Evolutionary conservation across 1,284 basidiomycete genomes (phyloP).

Genomic region (Malassezia obtusa): DNA sequence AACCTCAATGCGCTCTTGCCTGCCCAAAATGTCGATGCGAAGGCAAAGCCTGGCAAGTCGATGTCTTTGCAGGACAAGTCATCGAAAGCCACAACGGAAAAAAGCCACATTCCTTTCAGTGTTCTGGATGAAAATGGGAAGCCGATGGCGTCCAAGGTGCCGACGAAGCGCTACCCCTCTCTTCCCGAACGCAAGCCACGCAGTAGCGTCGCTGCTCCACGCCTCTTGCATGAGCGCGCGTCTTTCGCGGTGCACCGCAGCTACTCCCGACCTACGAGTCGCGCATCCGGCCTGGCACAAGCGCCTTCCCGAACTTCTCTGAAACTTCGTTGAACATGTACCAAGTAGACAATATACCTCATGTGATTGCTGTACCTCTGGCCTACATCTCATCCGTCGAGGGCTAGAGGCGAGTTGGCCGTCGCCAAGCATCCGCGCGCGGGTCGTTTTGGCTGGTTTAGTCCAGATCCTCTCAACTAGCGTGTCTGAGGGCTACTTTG

Average conservation of each 20-base stretch:
- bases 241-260: background rate
- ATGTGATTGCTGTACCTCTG: background rate
- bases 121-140: background rate
- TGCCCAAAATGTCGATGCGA: too few species aligned
- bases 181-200: background rate
- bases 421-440: too few species aligned
- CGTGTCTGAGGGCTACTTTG: too few species aligned
- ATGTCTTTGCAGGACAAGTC: background rate
- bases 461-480: too few species aligned
- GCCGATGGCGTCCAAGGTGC: background rate
- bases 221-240: background rate
- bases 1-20: background rate
- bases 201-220: background rate
- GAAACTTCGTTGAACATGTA: too few species aligned
- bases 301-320: too few species aligned
- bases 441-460: too few species aligned
- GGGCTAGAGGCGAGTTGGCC: background rate
- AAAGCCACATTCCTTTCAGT: background rate
- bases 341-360: background rate
- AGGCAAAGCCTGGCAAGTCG: too few species aligned
- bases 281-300: background rate
- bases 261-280: background rate
- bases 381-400: background rate
- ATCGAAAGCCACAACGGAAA: background rate
- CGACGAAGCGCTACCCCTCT: slow-evolving; percentile 2